Evolutionary conservation across 495 filamentous ascomycete species (phyloP).

Genomic region (Aspergillus baeticus): DNA sequence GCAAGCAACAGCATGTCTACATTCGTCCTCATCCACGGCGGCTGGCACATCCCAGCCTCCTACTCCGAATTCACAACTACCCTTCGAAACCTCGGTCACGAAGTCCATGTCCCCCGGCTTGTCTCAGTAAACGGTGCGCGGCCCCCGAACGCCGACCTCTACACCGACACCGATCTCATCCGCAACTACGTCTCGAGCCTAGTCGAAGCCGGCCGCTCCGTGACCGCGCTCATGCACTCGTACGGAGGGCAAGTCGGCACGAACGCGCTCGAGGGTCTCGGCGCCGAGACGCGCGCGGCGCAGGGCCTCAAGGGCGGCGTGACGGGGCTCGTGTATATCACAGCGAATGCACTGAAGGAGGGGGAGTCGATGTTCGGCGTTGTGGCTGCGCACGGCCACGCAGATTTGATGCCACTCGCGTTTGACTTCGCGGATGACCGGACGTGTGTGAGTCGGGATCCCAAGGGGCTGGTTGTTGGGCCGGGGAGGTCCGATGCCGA

Average conservation of each 20-base stretch:
- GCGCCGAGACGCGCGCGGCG: background rate
- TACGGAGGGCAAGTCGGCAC: conserved; percentile 14
- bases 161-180: conserved; percentile 6
- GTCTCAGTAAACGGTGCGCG: conserved; percentile 5
- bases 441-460: conserved; percentile 1
- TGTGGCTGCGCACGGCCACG: background rate
- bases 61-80: background rate
- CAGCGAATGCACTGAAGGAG: background rate
- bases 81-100: background rate
- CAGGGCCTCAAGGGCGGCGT: background rate
- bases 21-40: conserved; percentile 11
- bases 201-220: conserved; percentile 1
- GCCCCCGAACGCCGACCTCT: conserved; percentile 10
- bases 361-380: conserved; percentile 6
- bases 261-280: conserved; percentile 9
- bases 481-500: background rate
- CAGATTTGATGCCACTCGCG: background rate
- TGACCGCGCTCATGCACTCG: conserved; percentile 10
- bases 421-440: conserved; percentile 8
- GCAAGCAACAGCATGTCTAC: no score
- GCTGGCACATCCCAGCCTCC: conserved; percentile 8
- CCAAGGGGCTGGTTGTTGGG: background rate
- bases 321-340: background rate
- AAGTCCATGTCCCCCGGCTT: conserved; percentile 11
- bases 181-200: conserved; percentile 6